Percentiles rank a stretch among this genome's conserved stretches.
Conservation (phyloP, 2,329 filamentous ascomycete genomes). For the Ophiostoma sp. region DNA sequence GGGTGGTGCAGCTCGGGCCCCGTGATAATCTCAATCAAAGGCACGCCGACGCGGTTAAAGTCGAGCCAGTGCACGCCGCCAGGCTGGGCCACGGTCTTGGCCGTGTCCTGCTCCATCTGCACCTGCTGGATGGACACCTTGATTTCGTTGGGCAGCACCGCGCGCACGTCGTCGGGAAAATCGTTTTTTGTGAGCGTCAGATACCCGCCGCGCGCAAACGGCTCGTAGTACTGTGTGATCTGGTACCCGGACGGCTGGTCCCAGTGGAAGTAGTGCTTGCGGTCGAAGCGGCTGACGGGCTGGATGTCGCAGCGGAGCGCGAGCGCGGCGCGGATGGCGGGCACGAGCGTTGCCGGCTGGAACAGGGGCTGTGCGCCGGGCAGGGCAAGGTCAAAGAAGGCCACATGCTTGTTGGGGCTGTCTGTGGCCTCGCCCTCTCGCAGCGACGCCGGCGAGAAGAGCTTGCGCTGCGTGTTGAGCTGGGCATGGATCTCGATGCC, state of each 20-base stretch:
- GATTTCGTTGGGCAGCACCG: conserved; percentile 65
- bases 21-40: conserved; percentile 93
- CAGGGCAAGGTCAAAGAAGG: conserved; percentile 81
- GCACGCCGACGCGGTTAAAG: conserved; percentile 87
- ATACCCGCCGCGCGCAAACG: conserved; percentile 63
- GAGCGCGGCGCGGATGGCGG: conserved; percentile 83
- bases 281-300: conserved; percentile 74
- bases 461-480: conserved; percentile 79
- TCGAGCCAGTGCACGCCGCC: conserved; percentile 74
- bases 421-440: conserved; percentile 40
- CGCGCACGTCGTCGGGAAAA: conserved; percentile 71
- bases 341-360: conserved; percentile 75
- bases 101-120: conserved; percentile 96
- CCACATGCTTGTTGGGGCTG: conserved; percentile 78
- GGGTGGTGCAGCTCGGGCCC: conserved; percentile 82
- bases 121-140: conserved; percentile 83
- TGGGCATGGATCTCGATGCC: conserved; percentile 98
- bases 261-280: conserved; percentile 99
- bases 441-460: conserved; percentile 68
- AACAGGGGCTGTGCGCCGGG: conserved; percentile 86
- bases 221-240: conserved; percentile 90
- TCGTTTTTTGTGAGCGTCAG: conserved; percentile 55
- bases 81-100: conserved; percentile 79
- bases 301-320: conserved; percentile 78
- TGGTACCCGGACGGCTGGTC: conserved; percentile 96